phyloP scores from a whole-genome alignment of 1,284 basidiomycete genomes.

The Grifola frondosa region DNA sequence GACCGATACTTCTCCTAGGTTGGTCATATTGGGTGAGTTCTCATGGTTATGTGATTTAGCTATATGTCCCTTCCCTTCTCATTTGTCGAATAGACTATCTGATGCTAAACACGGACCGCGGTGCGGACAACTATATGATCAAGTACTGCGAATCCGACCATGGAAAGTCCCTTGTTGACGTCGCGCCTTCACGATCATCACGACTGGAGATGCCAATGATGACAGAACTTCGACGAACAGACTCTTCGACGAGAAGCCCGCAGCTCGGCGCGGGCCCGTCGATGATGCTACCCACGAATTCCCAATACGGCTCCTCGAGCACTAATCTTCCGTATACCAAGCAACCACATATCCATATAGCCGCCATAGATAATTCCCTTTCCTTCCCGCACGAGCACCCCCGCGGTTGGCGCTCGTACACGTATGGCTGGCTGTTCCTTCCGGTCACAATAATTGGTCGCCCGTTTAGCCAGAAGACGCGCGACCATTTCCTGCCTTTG shows the following conservation, averaged over 20 bases:
- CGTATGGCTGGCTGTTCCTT: slow-evolving; percentile 90
- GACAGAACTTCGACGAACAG: slow-evolving; percentile 58
- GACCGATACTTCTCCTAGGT: slow-evolving; percentile 38
- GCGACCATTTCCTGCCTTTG: slow-evolving; percentile 80
- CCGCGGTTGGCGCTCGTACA: slow-evolving; percentile 86
- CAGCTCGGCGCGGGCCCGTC: slow-evolving; percentile 29
- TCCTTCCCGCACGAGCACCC: slow-evolving; percentile 91
- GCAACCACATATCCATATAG: slow-evolving; percentile 68
- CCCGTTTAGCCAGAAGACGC: slow-evolving; percentile 81
- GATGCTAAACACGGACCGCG: slow-evolving; percentile 86
- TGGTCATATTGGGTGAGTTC: slow-evolving; percentile 72
- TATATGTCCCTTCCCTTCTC: neutral
- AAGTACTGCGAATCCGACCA: slow-evolving; percentile 79
- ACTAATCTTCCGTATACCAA: slow-evolving; percentile 33
- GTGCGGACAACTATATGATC: slow-evolving; percentile 87
- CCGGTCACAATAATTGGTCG: slow-evolving; percentile 83
- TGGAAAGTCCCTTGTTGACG: slow-evolving; percentile 71
- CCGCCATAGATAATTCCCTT: slow-evolving; percentile 91
- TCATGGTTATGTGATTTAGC: neutral
- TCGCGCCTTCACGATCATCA: slow-evolving; percentile 69
- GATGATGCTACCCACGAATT: slow-evolving; percentile 15
- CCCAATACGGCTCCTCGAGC: slow-evolving; percentile 21
- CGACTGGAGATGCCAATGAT: slow-evolving; percentile 67
- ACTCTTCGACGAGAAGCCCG: slow-evolving; percentile 41
- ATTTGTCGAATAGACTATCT: slow-evolving; percentile 61